A percentile compares a stretch with the other conserved stretches of the same genome.
These are phyloP conservation scores for Amanita phalloides DNA, from an alignment of 768 basidiomycete genomes.

Conservation along the genomic window DNA sequence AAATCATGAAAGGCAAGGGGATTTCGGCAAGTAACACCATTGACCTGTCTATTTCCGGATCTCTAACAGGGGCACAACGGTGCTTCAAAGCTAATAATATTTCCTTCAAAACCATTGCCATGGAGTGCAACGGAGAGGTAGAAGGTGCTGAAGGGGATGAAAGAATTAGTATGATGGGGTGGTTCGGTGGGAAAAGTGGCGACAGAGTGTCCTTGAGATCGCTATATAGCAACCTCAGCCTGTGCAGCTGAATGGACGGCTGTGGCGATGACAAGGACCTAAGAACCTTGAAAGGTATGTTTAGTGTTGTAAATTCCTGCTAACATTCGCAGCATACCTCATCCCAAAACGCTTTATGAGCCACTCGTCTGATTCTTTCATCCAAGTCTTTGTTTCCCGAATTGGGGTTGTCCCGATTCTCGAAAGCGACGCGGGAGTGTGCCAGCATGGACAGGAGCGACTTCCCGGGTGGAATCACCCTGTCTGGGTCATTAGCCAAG, in stretches of 20 bases:
- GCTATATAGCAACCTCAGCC: slow-evolving; percentile 43
- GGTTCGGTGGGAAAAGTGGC: slow-evolving; percentile 47
- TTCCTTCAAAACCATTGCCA: slow-evolving; percentile 42
- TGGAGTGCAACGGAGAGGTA: slow-evolving; percentile 52
- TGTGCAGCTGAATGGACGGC: slow-evolving; percentile 47
- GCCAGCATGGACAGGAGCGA: slow-evolving; percentile 56
- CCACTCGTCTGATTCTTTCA: slow-evolving; percentile 37
- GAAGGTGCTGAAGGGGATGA: slow-evolving; percentile 57
- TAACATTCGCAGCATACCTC: slow-evolving; percentile 30
- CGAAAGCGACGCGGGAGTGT: slow-evolving; percentile 16
- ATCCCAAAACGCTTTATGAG: slow-evolving; percentile 66
- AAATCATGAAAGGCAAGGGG: background rate
- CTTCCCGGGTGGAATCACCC: slow-evolving; percentile 61
- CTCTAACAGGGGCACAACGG: slow-evolving; percentile 61
- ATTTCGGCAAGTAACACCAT: slow-evolving; percentile 19
- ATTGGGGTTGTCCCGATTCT: slow-evolving; percentile 6
- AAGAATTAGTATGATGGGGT: slow-evolving; percentile 39
- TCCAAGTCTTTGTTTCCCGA: slow-evolving; percentile 14
- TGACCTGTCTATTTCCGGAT: slow-evolving; percentile 38
- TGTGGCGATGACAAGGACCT: slow-evolving; percentile 44
- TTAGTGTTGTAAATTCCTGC: background rate
- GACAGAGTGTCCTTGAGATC: slow-evolving; percentile 41
- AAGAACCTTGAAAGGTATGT: slow-evolving; percentile 30
- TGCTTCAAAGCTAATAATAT: slow-evolving; percentile 38
- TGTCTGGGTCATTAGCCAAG: slow-evolving; percentile 51